These are phyloP conservation scores for Penicillium sp. DNA, from an alignment of 2,329 filamentous ascomycete genomes.

Conservation along the genomic window DNA sequence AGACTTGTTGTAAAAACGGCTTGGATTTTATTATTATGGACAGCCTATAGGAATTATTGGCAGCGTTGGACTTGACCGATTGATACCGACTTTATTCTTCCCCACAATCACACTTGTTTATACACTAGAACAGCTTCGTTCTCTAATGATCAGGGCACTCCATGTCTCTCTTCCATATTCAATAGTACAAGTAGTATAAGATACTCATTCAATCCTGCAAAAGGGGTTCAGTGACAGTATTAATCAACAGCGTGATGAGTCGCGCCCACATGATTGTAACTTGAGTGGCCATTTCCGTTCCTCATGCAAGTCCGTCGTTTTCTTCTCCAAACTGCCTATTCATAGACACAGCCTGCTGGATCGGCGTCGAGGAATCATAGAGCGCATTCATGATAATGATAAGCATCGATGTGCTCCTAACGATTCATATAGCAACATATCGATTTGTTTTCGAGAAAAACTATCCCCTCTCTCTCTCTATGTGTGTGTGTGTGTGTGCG, in stretches of 20 bases:
- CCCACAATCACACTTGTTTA: neutral
- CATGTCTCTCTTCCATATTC: no score
- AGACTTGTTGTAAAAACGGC: slow-evolving; percentile 7
- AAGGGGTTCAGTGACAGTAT: no score
- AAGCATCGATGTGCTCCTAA: neutral
- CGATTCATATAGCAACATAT: no score
- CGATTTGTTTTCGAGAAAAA: no score
- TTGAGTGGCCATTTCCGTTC: neutral
- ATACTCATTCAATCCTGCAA: no score
- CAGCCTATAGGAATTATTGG: neutral
- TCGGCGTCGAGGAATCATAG: neutral
- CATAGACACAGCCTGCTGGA: neutral
- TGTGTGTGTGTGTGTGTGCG: no score
- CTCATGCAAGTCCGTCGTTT: neutral
- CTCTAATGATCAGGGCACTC: no score
- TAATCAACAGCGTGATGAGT: neutral
- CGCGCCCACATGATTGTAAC: neutral
- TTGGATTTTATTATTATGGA: slow-evolving; percentile 8
- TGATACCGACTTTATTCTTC: neutral
- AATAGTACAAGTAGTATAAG: no score
- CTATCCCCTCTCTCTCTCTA: no score
- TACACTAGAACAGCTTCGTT: neutral
- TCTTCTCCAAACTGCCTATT: neutral
- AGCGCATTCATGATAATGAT: neutral
- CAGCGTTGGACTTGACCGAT: neutral